Evolutionary conservation across 1,284 basidiomycete genomes (phyloP).

Genomic region (Flammula alnicola): DNA sequence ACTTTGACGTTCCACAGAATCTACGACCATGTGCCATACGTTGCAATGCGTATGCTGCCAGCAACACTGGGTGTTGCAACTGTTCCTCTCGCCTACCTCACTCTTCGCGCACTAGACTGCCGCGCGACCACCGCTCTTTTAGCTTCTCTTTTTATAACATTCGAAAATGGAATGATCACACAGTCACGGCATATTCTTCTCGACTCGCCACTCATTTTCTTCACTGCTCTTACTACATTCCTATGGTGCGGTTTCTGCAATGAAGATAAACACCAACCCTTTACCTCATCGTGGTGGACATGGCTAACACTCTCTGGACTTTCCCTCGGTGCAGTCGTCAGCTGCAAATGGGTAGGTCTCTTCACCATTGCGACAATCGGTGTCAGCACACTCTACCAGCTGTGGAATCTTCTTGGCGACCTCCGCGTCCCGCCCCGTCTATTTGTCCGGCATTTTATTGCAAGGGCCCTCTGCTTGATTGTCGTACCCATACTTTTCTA

Average conservation of each 20-base stretch:
- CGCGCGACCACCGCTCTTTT: conserved; percentile 90
- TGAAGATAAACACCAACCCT: conserved; percentile 83
- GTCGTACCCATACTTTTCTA: conserved; percentile 87
- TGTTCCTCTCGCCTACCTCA: conserved; percentile 92
- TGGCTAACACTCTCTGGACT: conserved; percentile 92
- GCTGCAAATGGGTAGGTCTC: conserved; percentile 98
- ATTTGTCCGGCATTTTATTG: conserved; percentile 86
- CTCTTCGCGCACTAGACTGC: conserved; percentile 90
- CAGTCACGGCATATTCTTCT: conserved; percentile 97
- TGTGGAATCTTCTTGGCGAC: conserved; percentile 94
- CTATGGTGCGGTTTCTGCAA: conserved; percentile 92
- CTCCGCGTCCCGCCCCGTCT: conserved; percentile 76
- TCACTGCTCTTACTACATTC: conserved; percentile 90
- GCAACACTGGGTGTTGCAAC: conserved; percentile 90
- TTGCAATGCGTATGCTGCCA: conserved; percentile 94
- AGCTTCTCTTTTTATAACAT: conserved; percentile 89
- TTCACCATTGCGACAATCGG: conserved; percentile 99
- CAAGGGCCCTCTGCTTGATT: conserved; percentile 90
- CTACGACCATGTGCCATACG: conserved; percentile 90
- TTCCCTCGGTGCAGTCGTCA: conserved; percentile 88
- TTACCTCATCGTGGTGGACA: conserved; percentile 89
- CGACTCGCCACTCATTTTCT: conserved; percentile 97
- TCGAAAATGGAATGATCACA: conserved; percentile 95
- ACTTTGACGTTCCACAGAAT: conserved; percentile 48
- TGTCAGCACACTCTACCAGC: conserved; percentile 81